Evolutionary conservation across 2,329 filamentous ascomycete species (phyloP).

Genomic region (Sporothrix luriei): DNA sequence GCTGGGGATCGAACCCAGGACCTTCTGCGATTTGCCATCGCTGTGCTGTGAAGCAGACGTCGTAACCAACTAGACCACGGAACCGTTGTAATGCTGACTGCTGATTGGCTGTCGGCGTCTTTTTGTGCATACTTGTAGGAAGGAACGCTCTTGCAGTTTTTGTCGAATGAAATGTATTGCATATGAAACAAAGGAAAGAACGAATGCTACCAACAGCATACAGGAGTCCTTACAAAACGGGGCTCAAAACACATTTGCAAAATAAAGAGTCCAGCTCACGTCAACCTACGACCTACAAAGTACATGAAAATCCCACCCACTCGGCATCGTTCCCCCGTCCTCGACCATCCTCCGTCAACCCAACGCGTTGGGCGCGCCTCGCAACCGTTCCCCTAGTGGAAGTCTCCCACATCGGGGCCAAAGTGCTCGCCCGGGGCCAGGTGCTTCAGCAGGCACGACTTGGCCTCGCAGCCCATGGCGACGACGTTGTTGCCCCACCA

Average conservation of each 20-base stretch:
- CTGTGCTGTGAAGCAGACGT: slow-evolving; percentile 38
- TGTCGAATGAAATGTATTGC: background rate
- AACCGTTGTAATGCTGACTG: slow-evolving; percentile 30
- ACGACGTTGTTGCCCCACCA: slow-evolving; percentile 54
- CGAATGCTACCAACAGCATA: background rate
- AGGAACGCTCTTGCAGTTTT: background rate
- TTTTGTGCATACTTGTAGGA: background rate
- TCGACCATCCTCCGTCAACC: too few relatives aligned
- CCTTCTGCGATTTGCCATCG: slow-evolving; percentile 36
- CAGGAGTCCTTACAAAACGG: background rate
- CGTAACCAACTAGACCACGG: slow-evolving; percentile 40
- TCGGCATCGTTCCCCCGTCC: background rate
- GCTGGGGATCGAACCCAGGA: slow-evolving; percentile 40
- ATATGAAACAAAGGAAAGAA: slow-evolving; percentile 6
- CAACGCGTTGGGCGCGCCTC: too few relatives aligned
- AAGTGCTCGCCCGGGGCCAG: slow-evolving; percentile 35
- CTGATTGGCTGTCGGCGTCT: slow-evolving; percentile 13
- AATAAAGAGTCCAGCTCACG: background rate
- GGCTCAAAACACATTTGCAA: background rate
- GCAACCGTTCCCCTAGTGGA: background rate
- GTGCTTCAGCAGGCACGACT: slow-evolving; percentile 32
- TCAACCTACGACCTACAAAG: background rate
- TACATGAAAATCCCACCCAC: background rate
- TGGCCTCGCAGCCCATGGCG: slow-evolving; percentile 36
- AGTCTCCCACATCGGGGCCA: slow-evolving; percentile 31